Conservation (phyloP, 2,329 filamentous ascomycete genomes). For the Curvularia verruculosa region DNA sequence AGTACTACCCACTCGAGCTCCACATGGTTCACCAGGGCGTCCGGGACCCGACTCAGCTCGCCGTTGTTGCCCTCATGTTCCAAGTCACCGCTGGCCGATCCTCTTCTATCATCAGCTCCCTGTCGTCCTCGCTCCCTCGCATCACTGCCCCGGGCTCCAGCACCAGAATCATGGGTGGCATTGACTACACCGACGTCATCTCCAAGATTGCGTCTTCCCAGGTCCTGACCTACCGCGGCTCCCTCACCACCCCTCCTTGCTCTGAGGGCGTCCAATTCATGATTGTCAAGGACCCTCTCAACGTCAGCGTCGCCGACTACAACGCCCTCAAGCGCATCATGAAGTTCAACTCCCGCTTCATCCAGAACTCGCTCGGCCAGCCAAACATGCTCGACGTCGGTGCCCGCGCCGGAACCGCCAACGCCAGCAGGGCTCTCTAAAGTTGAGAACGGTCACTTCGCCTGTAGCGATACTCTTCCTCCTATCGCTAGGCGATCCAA, state of each 20-base stretch:
- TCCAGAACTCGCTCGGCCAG: slow-evolving; percentile 57
- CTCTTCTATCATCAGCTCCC: slow-evolving; percentile 38
- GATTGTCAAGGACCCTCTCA: slow-evolving; percentile 56
- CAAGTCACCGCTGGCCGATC: slow-evolving; percentile 47
- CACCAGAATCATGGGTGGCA: slow-evolving; percentile 37
- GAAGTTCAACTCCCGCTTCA: slow-evolving; percentile 63
- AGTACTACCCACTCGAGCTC: slow-evolving; percentile 56
- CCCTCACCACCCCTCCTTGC: slow-evolving; percentile 68
- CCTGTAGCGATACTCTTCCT: no score
- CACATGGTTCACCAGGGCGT: slow-evolving; percentile 65
- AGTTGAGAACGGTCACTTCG: no score
- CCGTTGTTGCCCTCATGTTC: slow-evolving; percentile 52
- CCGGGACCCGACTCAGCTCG: slow-evolving; percentile 45
- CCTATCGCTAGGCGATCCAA: no score
- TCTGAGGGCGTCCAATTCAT: slow-evolving; percentile 63
- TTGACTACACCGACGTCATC: slow-evolving; percentile 54
- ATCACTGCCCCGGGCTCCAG: slow-evolving; percentile 51
- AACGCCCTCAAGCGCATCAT: slow-evolving; percentile 59
- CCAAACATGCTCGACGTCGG: slow-evolving; percentile 51
- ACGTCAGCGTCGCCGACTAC: slow-evolving; percentile 57
- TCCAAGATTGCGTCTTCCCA: slow-evolving; percentile 46
- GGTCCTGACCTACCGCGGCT: slow-evolving; percentile 62
- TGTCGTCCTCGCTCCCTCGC: slow-evolving; percentile 45
- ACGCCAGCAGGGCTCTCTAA: no score
- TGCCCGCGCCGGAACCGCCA: slow-evolving; percentile 7